Conservation (phyloP, 2,329 filamentous ascomycete species). For the Biscogniauxia sp. region DNA sequence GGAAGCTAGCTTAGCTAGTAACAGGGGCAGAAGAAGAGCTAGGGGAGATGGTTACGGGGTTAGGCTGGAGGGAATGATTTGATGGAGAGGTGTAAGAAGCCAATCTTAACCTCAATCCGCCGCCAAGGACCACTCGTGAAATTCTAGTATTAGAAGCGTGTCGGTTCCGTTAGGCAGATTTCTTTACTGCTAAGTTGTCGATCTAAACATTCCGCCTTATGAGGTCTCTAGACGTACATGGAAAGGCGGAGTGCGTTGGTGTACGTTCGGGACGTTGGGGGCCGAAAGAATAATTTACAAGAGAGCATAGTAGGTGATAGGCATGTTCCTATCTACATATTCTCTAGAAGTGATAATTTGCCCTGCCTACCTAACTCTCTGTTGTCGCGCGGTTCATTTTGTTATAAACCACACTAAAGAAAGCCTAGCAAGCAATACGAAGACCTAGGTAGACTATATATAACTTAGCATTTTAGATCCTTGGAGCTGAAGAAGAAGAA, state of each 20-base stretch:
- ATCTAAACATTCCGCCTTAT: not conserved
- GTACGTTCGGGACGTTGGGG: not conserved
- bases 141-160: not conserved
- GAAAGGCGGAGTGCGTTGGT: not conserved
- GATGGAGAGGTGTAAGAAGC: not conserved
- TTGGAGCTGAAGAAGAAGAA: too few species aligned
- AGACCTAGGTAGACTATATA: too few species aligned
- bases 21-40: not conserved
- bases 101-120: not conserved
- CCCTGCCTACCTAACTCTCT: too few species aligned
- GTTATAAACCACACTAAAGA: too few species aligned
- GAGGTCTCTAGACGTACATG: not conserved
- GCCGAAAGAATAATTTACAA: not conserved
- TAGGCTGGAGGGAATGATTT: not conserved
- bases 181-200: not conserved
- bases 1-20: not conserved
- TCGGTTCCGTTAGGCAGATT: not conserved
- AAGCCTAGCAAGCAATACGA: too few species aligned
- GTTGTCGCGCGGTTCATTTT: too few species aligned
- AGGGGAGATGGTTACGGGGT: too few species aligned
- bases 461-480: too few species aligned
- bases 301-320: too few species aligned
- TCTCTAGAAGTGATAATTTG: too few species aligned
- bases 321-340: too few species aligned
- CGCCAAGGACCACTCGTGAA: not conserved